These are phyloP conservation scores for Cardamine chenopodiifolia DNA, from an alignment of 345 rosid genomes.

Conservation along the genomic window DNA sequence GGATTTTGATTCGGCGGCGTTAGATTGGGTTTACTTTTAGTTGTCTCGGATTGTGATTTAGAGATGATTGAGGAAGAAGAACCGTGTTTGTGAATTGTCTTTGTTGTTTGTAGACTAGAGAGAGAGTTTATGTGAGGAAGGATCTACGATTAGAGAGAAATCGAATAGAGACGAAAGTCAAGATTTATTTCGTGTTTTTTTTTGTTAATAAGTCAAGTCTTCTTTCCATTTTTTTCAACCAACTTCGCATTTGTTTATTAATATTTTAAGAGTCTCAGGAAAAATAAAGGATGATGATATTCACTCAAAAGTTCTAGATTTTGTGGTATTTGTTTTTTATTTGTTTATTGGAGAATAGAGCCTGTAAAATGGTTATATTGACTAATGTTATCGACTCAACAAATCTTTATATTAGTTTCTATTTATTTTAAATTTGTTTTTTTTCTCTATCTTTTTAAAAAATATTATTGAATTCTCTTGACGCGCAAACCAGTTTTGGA, in stretches of 20 bases:
- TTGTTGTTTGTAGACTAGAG: not conserved
- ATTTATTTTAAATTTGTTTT: no score
- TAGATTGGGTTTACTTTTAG: not conserved
- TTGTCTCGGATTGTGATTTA: conserved; percentile 15
- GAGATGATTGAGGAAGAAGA: conserved; percentile 26
- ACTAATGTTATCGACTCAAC: no score
- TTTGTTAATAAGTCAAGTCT: conserved; percentile 38
- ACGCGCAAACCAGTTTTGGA: not conserved
- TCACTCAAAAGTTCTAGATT: not conserved
- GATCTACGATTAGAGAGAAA: not conserved
- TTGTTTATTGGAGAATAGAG: no score
- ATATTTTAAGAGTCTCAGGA: not conserved
- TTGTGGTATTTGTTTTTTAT: no score
- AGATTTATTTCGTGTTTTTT: conserved; percentile 12
- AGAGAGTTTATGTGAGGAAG: conserved; percentile 24
- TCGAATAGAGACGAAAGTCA: conserved; percentile 4
- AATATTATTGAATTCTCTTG: no score
- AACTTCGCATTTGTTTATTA: not conserved
- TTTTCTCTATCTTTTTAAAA: no score
- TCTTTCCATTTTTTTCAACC: conserved; percentile 6
- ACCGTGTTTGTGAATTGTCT: conserved; percentile 17
- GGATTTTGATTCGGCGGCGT: conserved; percentile 15
- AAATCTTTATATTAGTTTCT: no score
- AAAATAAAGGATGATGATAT: not conserved
- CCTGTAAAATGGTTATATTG: no score